Conservation (phyloP, 2,329 filamentous ascomycete species). For the Apiospora hydei region DNA sequence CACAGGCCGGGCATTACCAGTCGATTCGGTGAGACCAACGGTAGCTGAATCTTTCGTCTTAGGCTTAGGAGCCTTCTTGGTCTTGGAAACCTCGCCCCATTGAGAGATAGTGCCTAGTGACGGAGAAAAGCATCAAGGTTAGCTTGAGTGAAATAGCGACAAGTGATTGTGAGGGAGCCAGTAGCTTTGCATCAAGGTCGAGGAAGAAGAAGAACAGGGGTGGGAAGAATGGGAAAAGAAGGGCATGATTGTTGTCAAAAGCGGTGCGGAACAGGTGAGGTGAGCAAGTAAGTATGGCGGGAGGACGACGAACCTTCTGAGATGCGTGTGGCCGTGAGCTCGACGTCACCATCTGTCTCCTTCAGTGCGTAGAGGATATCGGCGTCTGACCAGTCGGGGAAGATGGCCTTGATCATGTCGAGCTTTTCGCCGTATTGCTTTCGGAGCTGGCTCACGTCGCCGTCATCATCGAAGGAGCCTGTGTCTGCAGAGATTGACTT, state of each 20-base stretch:
- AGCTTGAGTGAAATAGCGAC: slow-evolving; percentile 32
- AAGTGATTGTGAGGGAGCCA: neutral
- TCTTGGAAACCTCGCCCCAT: slow-evolving; percentile 85
- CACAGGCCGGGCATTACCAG: slow-evolving; percentile 55
- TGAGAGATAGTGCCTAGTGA: slow-evolving; percentile 76
- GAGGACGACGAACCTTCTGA: slow-evolving; percentile 67
- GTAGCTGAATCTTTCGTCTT: slow-evolving; percentile 72
- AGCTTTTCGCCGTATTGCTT: slow-evolving; percentile 85
- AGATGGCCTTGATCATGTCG: slow-evolving; percentile 86
- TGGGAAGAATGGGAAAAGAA: slow-evolving; percentile 1
- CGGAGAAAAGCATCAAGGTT: slow-evolving; percentile 33
- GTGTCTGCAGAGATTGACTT: slow-evolving; percentile 63
- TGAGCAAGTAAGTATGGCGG: slow-evolving; percentile 25
- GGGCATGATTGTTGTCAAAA: neutral
- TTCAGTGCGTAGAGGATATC: slow-evolving; percentile 92
- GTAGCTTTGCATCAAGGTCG: neutral
- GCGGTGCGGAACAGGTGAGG: neutral
- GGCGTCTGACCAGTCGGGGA: slow-evolving; percentile 93
- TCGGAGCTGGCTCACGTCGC: slow-evolving; percentile 91
- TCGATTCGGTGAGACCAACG: slow-evolving; percentile 58
- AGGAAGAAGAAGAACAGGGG: neutral
- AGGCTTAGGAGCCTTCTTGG: slow-evolving; percentile 75
- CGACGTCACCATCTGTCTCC: slow-evolving; percentile 83
- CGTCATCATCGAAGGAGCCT: slow-evolving; percentile 75
- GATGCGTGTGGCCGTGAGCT: slow-evolving; percentile 78